Conservation (phyloP, 176 grass and related monocot genomes). For the Cenchrus fungigraminus region DNA sequence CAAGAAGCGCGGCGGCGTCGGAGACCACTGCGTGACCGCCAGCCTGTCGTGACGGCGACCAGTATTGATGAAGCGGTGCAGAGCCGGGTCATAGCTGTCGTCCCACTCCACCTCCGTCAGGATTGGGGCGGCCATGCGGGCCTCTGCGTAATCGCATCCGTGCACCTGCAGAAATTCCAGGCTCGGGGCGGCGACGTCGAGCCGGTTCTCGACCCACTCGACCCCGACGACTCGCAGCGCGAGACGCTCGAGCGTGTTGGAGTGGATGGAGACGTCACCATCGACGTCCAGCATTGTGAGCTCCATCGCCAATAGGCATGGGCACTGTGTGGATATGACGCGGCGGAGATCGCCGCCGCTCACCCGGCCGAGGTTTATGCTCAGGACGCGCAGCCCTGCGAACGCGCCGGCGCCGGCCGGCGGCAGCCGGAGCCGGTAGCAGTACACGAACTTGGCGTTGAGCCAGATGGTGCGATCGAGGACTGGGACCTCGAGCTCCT, state of each 20-base stretch:
- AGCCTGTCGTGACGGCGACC: not conserved
- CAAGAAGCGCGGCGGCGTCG: not conserved
- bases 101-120: conserved; percentile 4
- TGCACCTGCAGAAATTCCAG: not conserved
- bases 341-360: not conserved
- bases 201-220: not conserved
- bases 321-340: not conserved
- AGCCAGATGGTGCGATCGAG: not conserved
- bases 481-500: not conserved
- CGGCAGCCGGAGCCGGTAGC: not conserved
- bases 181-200: not conserved
- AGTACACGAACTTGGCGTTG: not conserved
- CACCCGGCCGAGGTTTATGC: not conserved
- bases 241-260: conserved; percentile 4
- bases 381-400: not conserved
- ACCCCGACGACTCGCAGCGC: not conserved
- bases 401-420: not conserved
- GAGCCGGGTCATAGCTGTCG: not conserved
- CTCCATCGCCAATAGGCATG: not conserved
- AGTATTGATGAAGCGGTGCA: not conserved
- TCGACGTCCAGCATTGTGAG: not conserved
- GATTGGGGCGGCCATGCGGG: not conserved
- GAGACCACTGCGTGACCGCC: not conserved
- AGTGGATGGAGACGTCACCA: conserved; percentile 2
- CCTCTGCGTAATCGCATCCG: not conserved